These are phyloP conservation scores for Aureobasidium namibiae DNA, from an alignment of 2,329 filamentous ascomycete genomes.

Conservation along the genomic window DNA sequence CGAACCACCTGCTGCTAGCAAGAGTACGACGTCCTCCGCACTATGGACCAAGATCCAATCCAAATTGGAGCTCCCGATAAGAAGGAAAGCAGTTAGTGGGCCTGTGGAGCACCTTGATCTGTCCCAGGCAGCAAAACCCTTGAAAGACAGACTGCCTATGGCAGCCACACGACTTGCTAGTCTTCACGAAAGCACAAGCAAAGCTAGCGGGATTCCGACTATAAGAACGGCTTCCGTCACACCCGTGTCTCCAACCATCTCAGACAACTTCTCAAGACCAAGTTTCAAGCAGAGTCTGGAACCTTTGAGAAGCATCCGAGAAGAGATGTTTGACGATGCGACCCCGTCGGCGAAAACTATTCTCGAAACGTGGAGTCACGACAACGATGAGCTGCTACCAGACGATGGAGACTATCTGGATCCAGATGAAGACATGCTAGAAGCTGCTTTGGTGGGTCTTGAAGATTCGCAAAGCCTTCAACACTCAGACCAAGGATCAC, in stretches of 20 bases:
- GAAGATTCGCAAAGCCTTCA: conserved; percentile 14
- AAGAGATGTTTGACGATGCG: neutral
- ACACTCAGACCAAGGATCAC: neutral
- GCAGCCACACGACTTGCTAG: neutral
- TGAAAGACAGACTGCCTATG: neutral
- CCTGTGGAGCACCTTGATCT: conserved; percentile 1
- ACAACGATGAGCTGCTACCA: neutral
- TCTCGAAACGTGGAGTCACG: neutral
- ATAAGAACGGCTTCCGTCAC: neutral
- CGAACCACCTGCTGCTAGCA: conserved; percentile 23
- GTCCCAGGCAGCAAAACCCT: neutral
- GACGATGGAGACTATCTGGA: conserved; percentile 6
- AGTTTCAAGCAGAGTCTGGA: neutral
- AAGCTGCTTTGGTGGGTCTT: conserved; percentile 14
- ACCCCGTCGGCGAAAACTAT: neutral
- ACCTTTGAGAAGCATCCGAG: neutral
- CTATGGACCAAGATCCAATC: conserved; percentile 19
- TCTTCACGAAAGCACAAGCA: neutral
- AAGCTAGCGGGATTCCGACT: neutral
- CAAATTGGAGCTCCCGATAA: conserved; percentile 20
- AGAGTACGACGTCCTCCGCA: conserved; percentile 14
- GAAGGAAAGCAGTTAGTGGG: conserved; percentile 14
- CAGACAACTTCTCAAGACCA: neutral
- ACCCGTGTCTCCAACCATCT: neutral
- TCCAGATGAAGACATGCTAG: conserved; percentile 16